These are phyloP conservation scores for Ceratocystis destructans DNA, from an alignment of 2,329 filamentous ascomycete genomes.

Conservation along the genomic window DNA sequence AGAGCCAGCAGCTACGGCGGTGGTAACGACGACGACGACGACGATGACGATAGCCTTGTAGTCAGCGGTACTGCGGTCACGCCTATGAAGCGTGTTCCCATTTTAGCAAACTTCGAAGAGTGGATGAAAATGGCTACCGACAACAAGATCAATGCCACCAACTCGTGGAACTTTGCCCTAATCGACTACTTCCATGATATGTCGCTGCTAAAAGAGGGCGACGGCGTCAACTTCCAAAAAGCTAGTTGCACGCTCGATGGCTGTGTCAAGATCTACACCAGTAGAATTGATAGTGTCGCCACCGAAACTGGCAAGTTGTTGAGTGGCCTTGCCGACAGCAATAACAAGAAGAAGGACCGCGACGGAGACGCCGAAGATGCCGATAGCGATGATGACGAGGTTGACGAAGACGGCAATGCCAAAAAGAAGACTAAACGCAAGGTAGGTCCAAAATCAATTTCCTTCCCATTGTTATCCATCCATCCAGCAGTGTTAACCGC, in stretches of 20 bases:
- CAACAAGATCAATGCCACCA: conserved; percentile 96
- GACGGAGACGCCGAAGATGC: conserved; percentile 49
- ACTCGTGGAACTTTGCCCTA: conserved; percentile 99
- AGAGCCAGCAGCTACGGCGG: conserved; percentile 25
- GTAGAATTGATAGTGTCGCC: conserved; percentile 92
- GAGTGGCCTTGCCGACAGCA: conserved; percentile 82
- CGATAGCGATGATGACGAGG: conserved; percentile 44
- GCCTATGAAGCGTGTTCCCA: conserved; percentile 88
- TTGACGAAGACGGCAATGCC: conserved; percentile 47
- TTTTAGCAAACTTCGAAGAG: conserved; percentile 96
- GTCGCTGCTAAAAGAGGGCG: conserved; percentile 89
- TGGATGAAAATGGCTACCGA: conserved; percentile 99
- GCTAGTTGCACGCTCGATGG: conserved; percentile 95
- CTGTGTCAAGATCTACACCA: conserved; percentile 98
- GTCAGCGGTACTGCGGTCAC: conserved; percentile 68
- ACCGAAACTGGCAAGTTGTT: conserved; percentile 92
- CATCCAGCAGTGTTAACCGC: background rate
- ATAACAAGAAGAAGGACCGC: conserved; percentile 56
- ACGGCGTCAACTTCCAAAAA: conserved; percentile 96
- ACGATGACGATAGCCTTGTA: conserved; percentile 46
- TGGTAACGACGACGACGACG: conserved; percentile 29
- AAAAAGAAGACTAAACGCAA: conserved; percentile 53
- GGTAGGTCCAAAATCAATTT: conserved; percentile 33
- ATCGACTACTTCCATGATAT: conserved; percentile 99
- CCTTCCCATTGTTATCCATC: background rate